Evolutionary conservation across 352 stramenopile species (phyloP), one percentile per base, ranked within the genome.

Genomic region (Pythium scleroteichum): DNA sequence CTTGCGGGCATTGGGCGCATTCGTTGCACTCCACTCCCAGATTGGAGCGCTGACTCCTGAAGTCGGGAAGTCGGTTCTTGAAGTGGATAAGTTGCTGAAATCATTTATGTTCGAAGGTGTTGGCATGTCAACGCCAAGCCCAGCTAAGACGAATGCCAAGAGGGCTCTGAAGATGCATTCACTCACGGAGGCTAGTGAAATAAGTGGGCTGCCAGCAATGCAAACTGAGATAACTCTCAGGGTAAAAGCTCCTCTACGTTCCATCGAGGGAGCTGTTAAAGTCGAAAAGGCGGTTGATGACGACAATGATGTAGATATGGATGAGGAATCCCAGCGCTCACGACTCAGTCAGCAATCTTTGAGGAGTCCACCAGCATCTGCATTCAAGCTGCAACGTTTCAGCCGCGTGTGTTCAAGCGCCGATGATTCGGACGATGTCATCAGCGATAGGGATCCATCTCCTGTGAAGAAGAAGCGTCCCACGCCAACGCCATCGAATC

Each of bases 11-110:
- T 53, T 94, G 4, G 58, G 68, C 29, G 81, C 79, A 5, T 94
- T 92, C 64, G 78, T 82, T 0, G 78, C 81, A n/a, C 59, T 94
- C 0, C 76, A 94, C 49, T 82, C 82, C 17, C 85, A 94, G 35
- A 81, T 94, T 50, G 82, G 79, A 13, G 83, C 82, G 2, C 52
- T 94, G 35, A 91, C 85, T 0, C 66, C 73, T 7, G 85, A 92
- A 29, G 64, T 92, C 5, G 79, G 73, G 1, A 68, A 81, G 16
- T 90, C 85, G 0, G 76, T 88, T 46, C 63, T 92, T 1, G 57
- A 87, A 16, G 73, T 94, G 14, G 85, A 94, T 69, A 71, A 75
- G n/a, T 47, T 85, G 4, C 44, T 92, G 7, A 89, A 87, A 55
- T 78, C 58, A 0, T 63, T 71, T 42, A 29, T 65, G 22, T 33